These are phyloP conservation scores for Psilocybe cyanescens DNA, from an alignment of 768 basidiomycete species.

Conservation along the genomic window DNA sequence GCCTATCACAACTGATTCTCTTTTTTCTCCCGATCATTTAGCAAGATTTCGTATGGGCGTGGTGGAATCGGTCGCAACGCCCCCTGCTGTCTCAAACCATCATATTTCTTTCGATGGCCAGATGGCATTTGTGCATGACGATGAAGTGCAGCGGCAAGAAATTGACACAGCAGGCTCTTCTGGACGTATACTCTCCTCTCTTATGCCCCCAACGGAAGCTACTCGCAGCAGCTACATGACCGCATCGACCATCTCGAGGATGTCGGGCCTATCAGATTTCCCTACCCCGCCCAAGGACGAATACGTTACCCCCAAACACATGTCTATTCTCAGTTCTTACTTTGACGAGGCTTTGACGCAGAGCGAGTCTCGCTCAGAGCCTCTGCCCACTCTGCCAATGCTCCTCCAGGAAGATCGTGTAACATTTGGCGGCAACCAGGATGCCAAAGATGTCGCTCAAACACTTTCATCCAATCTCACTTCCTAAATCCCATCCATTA, in stretches of 20 bases:
- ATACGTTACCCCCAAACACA: slow-evolving; percentile 23
- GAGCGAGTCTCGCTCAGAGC: slow-evolving; percentile 3
- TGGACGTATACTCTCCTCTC: slow-evolving; percentile 27
- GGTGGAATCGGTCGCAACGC: slow-evolving; percentile 55
- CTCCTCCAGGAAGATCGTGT: slow-evolving; percentile 20
- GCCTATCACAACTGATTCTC: not conserved
- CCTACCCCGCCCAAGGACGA: slow-evolving; percentile 55
- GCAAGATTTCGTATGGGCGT: slow-evolving; percentile 53
- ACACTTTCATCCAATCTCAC: slow-evolving; percentile 13
- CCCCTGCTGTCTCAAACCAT: slow-evolving; percentile 44
- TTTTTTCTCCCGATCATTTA: slow-evolving; percentile 20
- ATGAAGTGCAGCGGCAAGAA: slow-evolving; percentile 12
- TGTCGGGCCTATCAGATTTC: slow-evolving; percentile 77
- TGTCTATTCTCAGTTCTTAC: slow-evolving; percentile 11
- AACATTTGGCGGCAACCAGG: slow-evolving; percentile 27
- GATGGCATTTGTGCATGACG: slow-evolving; percentile 26
- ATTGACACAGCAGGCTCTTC: slow-evolving; percentile 8
- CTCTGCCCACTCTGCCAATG: slow-evolving; percentile 3
- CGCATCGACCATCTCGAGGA: slow-evolving; percentile 58
- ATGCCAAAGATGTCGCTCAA: slow-evolving; percentile 25
- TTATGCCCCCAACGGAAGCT: slow-evolving; percentile 36
- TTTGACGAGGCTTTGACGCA: slow-evolving; percentile 31
- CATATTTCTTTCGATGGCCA: slow-evolving; percentile 45
- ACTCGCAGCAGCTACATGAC: slow-evolving; percentile 65
- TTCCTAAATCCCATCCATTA: slow-evolving; percentile 2